Conservation (phyloP, 306 rosid species). For the Cucumis melo region DNA sequence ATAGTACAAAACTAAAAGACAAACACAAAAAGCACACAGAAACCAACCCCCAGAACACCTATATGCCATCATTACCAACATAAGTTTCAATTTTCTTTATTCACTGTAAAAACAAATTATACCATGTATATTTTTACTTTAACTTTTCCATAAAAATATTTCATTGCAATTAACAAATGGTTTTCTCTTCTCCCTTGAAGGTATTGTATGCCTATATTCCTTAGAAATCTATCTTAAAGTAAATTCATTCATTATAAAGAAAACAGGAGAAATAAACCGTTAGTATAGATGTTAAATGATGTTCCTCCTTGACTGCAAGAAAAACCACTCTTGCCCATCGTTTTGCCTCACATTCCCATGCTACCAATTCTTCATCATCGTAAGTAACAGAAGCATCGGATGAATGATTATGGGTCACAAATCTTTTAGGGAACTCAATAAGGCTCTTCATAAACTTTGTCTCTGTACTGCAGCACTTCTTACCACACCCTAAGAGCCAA, state of each 20-base stretch:
- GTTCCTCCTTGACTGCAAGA: constrained; percentile 46
- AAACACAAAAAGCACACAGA: too few relatives aligned
- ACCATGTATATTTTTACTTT: neutral
- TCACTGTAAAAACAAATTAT: neutral
- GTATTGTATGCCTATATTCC: neutral
- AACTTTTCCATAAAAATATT: neutral
- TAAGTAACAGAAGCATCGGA: constrained; percentile 29
- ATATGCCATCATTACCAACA: neutral
- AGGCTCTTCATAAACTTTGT: constrained; percentile 46
- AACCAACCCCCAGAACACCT: too few relatives aligned
- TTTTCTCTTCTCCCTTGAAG: neutral
- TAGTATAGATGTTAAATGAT: constrained; percentile 39
- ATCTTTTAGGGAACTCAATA: constrained; percentile 52
- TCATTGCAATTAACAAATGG: neutral
- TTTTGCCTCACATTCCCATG: constrained; percentile 80
- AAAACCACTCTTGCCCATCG: constrained; percentile 89
- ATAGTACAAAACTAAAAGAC: too few relatives aligned
- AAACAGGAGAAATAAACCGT: constrained; percentile 23
- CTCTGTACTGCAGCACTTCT: constrained; percentile 32
- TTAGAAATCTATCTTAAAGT: neutral
- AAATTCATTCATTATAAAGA: neutral
- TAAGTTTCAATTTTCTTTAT: neutral
- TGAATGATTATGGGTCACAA: constrained; percentile 19
- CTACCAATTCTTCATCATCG: constrained; percentile 63
- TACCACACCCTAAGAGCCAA: constrained; percentile 68